Percentiles rank a stretch among this genome's conserved stretches.
Conservation (phyloP, 192 early-diverging fungal genomes). For the Backusella tuberculispora region DNA sequence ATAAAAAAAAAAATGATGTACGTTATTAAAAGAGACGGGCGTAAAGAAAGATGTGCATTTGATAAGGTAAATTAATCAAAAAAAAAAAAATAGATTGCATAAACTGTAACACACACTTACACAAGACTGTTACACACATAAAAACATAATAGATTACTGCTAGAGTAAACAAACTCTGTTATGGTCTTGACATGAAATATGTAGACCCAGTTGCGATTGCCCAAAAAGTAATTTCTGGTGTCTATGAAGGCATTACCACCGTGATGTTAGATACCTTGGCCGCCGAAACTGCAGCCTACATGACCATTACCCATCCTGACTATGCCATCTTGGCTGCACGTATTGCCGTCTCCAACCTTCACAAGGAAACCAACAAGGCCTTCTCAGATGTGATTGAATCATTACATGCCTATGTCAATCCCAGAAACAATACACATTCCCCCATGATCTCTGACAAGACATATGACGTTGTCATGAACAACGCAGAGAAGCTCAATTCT, state of each 20-base stretch:
- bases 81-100: background rate
- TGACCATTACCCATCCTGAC: constrained; percentile 96
- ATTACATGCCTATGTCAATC: constrained; percentile 86
- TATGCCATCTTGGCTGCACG: constrained; percentile 98
- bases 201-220: constrained; percentile 92
- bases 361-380: constrained; percentile 83
- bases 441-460: constrained; percentile 91
- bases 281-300: constrained; percentile 87
- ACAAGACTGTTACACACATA: background rate
- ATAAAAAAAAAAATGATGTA: background rate
- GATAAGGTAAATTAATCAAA: constrained; percentile 75
- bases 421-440: constrained; percentile 82
- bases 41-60: constrained; percentile 91
- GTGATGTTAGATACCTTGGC: constrained; percentile 89
- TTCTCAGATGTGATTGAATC: constrained; percentile 88
- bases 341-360: constrained; percentile 95
- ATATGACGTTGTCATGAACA: constrained; percentile 64
- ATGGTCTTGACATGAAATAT: constrained; percentile 93
- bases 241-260: constrained; percentile 87
- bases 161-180: constrained; percentile 95
- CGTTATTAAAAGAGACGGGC: constrained; percentile 63
- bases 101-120: background rate
- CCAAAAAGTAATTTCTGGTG: constrained; percentile 90
- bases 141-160: constrained; percentile 64
- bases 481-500: constrained; percentile 86